Conservation (phyloP, 2,329 filamentous ascomycete genomes). For the Periconia digitata region DNA sequence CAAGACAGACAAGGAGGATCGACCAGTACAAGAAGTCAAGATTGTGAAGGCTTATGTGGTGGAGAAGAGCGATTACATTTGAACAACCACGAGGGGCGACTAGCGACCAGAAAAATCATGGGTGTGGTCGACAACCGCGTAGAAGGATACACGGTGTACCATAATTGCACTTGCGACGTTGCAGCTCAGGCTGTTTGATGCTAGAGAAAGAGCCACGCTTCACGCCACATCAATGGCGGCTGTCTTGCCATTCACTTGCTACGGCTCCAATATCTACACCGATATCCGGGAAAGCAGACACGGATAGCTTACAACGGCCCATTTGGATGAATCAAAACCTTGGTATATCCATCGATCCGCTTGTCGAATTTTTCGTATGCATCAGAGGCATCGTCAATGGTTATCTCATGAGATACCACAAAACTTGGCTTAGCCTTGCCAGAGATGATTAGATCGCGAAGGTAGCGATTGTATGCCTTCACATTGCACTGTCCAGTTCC, state of each 20-base stretch:
- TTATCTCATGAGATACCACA: constrained; percentile 66
- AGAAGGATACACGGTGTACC: neutral
- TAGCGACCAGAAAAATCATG: neutral
- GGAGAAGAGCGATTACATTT: constrained; percentile 47
- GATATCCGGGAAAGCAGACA: neutral
- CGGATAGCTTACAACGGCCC: constrained; percentile 37
- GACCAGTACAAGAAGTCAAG: constrained; percentile 78
- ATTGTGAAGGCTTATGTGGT: constrained; percentile 73
- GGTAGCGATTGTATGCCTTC: constrained; percentile 67
- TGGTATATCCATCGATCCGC: constrained; percentile 67
- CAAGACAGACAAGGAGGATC: constrained; percentile 78
- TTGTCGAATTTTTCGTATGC: constrained; percentile 69
- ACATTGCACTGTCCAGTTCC: constrained; percentile 69
- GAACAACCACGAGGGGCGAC: neutral
- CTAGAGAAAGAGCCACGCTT: no score
- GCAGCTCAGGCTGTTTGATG: no score
- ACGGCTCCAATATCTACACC: neutral
- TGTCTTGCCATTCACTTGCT: neutral
- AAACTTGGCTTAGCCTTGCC: constrained; percentile 68
- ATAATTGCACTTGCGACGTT: no score
- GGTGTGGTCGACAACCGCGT: neutral
- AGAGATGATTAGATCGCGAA: constrained; percentile 66
- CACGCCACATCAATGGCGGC: no score
- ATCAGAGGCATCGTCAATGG: constrained; percentile 60
- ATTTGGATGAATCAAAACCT: constrained; percentile 68